Conservation (phyloP, 2,329 filamentous ascomycete species). For the Curvularia sp. region DNA sequence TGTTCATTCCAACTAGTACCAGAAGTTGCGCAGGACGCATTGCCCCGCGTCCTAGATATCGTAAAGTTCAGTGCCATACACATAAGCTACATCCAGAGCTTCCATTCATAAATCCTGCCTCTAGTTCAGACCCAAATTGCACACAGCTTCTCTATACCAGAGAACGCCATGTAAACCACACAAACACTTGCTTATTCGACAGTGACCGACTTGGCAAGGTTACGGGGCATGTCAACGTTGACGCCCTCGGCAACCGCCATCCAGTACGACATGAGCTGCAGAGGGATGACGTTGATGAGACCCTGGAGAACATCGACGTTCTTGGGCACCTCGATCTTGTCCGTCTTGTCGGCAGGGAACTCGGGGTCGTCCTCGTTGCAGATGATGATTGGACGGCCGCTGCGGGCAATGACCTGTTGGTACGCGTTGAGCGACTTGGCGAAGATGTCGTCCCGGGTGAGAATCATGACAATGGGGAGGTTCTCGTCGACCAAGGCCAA, state of each 20-base stretch:
- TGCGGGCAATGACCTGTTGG: constrained; percentile 97
- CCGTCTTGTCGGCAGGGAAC: constrained; percentile 85
- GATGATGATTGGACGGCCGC: constrained; percentile 96
- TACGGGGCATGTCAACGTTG: constrained; percentile 98
- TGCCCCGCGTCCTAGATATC: constrained; percentile 28
- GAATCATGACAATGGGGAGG: constrained; percentile 99
- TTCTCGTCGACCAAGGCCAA: constrained; percentile 97
- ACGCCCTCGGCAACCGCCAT: constrained; percentile 93
- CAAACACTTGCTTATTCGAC: constrained; percentile 75
- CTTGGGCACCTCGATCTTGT: constrained; percentile 97
- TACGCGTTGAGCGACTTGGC: constrained; percentile 99
- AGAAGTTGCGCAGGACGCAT: constrained; percentile 24
- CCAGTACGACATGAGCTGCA: constrained; percentile 99
- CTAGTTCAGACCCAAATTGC: constrained; percentile 30
- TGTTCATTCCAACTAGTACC: constrained; percentile 26
- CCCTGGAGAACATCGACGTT: constrained; percentile 96
- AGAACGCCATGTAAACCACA: constrained; percentile 25
- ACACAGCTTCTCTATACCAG: constrained; percentile 29
- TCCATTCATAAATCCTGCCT: constrained; percentile 34
- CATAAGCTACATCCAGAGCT: constrained; percentile 31
- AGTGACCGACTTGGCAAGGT: constrained; percentile 98
- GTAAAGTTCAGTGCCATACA: constrained; percentile 21
- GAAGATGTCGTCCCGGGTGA: constrained; percentile 95
- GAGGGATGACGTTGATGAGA: constrained; percentile 94
- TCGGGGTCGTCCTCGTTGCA: constrained; percentile 91